Conservation (phyloP, 2,329 filamentous ascomycete species). For the Xylariaceae sp. region DNA sequence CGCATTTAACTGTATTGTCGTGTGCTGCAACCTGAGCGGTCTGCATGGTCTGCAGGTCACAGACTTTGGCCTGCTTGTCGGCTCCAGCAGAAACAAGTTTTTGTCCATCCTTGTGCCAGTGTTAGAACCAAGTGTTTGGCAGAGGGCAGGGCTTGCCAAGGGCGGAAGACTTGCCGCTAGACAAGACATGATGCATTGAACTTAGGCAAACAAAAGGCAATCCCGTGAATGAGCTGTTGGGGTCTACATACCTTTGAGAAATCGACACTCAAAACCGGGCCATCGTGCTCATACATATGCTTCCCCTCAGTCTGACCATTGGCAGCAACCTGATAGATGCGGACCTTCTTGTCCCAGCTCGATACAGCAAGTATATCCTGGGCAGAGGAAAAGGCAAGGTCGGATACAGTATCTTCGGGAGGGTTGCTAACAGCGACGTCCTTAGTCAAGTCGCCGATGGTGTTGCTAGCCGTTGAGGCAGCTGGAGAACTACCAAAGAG, state of each 20-base stretch:
- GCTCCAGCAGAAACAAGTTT: slow-evolving; percentile 85
- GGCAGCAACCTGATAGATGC: slow-evolving; percentile 85
- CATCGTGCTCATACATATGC: slow-evolving; percentile 80
- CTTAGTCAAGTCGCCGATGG: slow-evolving; percentile 84
- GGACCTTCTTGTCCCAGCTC: slow-evolving; percentile 97
- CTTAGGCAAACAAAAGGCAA: too few species aligned
- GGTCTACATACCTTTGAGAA: slow-evolving; percentile 73
- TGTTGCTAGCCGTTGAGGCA: slow-evolving; percentile 50
- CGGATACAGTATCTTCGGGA: slow-evolving; percentile 86
- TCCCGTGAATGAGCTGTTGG: too few species aligned
- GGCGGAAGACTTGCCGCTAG: too few species aligned
- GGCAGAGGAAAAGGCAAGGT: slow-evolving; percentile 65
- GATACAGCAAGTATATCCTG: slow-evolving; percentile 80
- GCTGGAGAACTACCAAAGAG: slow-evolving; percentile 54
- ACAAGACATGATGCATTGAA: too few species aligned
- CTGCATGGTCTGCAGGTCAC: slow-evolving; percentile 70
- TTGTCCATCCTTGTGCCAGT: slow-evolving; percentile 68
- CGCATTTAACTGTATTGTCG: slow-evolving; percentile 75
- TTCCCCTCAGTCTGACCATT: slow-evolving; percentile 79
- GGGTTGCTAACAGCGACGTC: slow-evolving; percentile 76
- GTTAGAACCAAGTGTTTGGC: slow-evolving; percentile 1
- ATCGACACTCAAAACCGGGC: slow-evolving; percentile 76
- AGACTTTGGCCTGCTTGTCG: slow-evolving; percentile 84
- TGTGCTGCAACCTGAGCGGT: slow-evolving; percentile 76
- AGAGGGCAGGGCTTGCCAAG: too few species aligned